Base-by-base conservation (phyloP, 2,329 filamentous ascomycete species). In the Neoascochyta sp. region DNA sequence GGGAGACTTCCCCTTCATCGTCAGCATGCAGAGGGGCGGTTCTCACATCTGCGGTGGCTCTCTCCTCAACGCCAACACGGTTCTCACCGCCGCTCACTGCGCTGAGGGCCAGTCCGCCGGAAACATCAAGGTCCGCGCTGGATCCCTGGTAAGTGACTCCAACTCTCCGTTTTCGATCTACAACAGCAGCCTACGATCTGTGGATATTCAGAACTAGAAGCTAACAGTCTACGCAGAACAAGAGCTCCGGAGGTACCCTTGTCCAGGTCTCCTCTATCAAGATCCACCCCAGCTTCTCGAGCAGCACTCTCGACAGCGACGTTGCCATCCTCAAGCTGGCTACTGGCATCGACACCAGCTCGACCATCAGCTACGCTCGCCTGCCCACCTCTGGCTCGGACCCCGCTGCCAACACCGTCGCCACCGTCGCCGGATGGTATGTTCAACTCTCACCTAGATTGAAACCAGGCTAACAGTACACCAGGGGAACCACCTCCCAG, bases 1-100 rank as follows among this genome's bases (percentile, higher is more conserved):
- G 10, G 51, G 50, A 20, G 53, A 57, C 9, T 51, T 52, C 27
- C 53, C 53, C 34, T 57, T 42, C 48, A 54, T 57, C 24, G 50
- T 50, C 43, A 43, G 38, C 18, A 25, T 55, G 15, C 48, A 51
- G 29, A 7, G 16, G 4, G 24, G 24, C 24, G 50, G 50, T 16
- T 32, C 34, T n/a, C 51, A 55, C 33, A 39, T 47, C 43, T 57
- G 53, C 34, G 53, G 53, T 39, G 53, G 51, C 16, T 41, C 48
- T 10, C 39, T 57, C 2, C 10, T 57, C 27, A 46, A 57, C 38
- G 38, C 38, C 17, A 47, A 47, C 45, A 57, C 53, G 3, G 47
- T 57, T 24, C 20, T 57, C 27, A 54, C 51, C 9, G 53, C 53
- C 18, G 51, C 42, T 37, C 53, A 57, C 39, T 57, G 53, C 39